These are phyloP conservation scores for Umbelopsis ramanniana DNA, from an alignment of 192 early-diverging fungal genomes.

Conservation along the genomic window DNA sequence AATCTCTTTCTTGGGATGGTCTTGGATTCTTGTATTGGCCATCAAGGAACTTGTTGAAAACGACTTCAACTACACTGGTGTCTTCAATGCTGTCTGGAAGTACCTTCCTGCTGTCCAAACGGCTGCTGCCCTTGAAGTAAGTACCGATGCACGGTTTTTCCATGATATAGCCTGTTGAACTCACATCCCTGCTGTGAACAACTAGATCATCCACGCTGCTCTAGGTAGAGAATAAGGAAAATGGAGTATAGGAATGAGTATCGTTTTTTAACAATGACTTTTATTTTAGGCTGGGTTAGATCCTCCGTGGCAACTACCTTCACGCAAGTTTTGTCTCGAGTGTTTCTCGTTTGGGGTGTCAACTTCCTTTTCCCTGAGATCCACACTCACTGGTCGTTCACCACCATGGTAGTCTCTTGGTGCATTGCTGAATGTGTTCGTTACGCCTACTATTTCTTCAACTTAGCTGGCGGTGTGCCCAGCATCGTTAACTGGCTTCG, in stretches of 20 bases:
- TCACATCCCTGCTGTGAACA: background rate
- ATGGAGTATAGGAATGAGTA: too few species aligned
- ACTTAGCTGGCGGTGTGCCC: slow-evolving; percentile 66
- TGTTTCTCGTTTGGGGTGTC: slow-evolving; percentile 85
- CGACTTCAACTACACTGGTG: slow-evolving; percentile 56
- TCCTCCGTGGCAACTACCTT: slow-evolving; percentile 79
- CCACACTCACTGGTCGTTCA: slow-evolving; percentile 66
- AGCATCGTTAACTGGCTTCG: slow-evolving; percentile 68
- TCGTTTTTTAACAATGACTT: slow-evolving; percentile 1
- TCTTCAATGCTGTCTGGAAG: slow-evolving; percentile 69
- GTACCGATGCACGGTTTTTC: slow-evolving; percentile 21
- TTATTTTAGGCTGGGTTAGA: slow-evolving; percentile 72
- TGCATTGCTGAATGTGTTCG: slow-evolving; percentile 89
- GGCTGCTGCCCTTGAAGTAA: slow-evolving; percentile 81
- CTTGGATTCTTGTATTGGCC: slow-evolving; percentile 65
- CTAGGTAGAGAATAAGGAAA: slow-evolving; percentile 20
- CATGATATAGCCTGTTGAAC: background rate
- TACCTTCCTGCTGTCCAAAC: slow-evolving; percentile 79
- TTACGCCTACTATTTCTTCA: slow-evolving; percentile 88
- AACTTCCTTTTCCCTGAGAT: slow-evolving; percentile 73
- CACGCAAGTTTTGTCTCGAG: slow-evolving; percentile 87
- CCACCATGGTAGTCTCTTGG: slow-evolving; percentile 91
- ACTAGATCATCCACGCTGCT: slow-evolving; percentile 45
- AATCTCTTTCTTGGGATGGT: slow-evolving; percentile 84
- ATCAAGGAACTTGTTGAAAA: slow-evolving; percentile 54